Evolutionary conservation across 2,329 filamentous ascomycete genomes (phyloP), one percentile per base, ranked within the genome.

Genomic region (Verticillium tricorpus): DNA sequence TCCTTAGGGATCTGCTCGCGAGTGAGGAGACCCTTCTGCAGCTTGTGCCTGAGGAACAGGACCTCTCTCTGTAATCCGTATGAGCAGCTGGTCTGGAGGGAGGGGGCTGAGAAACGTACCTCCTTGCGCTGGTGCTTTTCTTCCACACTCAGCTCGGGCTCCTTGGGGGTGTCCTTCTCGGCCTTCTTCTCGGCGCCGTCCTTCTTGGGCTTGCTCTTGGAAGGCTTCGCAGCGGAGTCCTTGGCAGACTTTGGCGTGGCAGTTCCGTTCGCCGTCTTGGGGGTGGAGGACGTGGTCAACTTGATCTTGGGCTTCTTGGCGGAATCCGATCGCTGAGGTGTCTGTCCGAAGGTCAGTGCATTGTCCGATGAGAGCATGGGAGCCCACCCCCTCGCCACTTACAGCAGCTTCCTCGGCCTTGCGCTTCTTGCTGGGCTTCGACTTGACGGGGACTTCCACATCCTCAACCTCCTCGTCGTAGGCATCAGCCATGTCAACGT

Each of bases 21-120:
- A 25, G 90, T 91, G 54, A 99, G 82, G 69, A 99, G 93, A 0
- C 93, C 93, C 74, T 96, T 96, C 73, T 99, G 95, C 37, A 99
- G 87, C 74, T 93, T 92, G 77, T 99, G 94, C 66, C 95, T 90
- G 45, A 97, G 85, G 75, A 96, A 98, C 35, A 97, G 80, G n/a
- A 99, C 92, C 68, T 91, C 88, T 67, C 87, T 89, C 83, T 90
- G 67, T 57, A 60, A 35, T 28, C 45, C 7, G 5, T 59, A 65
- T 84, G 69, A 83, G 77, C 59, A 22, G 34, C 14, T 34, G 40
- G 2, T 39, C 35, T 37, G 17, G 8, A 32, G 40, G 19, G 17
- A n/a, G 31, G 11, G 0, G 9, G 39, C 1, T 19, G 2, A 5
- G 32, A 9, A n/a, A 74, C 79, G 59, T 76, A 83, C 85, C 77